Evolutionary conservation across 169 alveolate genomes (phyloP), one percentile per base, ranked within the genome.

Genomic region (Plasmodium malariae): DNA sequence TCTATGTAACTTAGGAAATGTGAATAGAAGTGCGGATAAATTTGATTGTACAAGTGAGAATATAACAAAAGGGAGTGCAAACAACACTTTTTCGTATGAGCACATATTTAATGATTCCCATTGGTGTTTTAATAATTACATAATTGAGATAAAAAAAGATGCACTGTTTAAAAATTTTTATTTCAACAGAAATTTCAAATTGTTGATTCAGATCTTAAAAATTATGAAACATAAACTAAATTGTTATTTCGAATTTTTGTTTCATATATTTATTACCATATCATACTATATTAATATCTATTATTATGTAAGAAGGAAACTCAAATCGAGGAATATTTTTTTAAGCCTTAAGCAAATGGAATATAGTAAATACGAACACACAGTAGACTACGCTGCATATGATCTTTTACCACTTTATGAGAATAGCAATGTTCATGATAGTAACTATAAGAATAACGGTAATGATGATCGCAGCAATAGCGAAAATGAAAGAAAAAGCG

Each of bases 71-170:
- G 36, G 19, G 26, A 36, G 40, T 19, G 60, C 68, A 26, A 49
- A 43, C n/a, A 28, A 57, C 14, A 30, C 68, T 30, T 72, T 86
- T 48, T 37, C 69, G 12, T 86, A 86, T 63, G 92, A 86, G 21
- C 40, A 59, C 3, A 57, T 72, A 21, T 86, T 86, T 57, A 86
- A 86, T 59, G 17, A 40, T 45, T 55, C 78, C 14, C 40, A 63
- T 43, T 86, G 92, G 92, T 32, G 17, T 4, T 86, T 69, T 36
- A 48, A 72, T 45, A 37, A 40, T 30, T 60, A 69, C 21, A 86
- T 86, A 69, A 70, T 86, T 86, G 92, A 69, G 70, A 70, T 86
- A 70, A 86, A 70, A 63, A 86, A 86, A 57, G 87, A 86, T 19
- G 67, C 63, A 3, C 34, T 86, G 28, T 86, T 59, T 57, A 71